phyloP scores from a whole-genome alignment of 805 yeast genomes.

The Ogataea thermomethanolica region DNA sequence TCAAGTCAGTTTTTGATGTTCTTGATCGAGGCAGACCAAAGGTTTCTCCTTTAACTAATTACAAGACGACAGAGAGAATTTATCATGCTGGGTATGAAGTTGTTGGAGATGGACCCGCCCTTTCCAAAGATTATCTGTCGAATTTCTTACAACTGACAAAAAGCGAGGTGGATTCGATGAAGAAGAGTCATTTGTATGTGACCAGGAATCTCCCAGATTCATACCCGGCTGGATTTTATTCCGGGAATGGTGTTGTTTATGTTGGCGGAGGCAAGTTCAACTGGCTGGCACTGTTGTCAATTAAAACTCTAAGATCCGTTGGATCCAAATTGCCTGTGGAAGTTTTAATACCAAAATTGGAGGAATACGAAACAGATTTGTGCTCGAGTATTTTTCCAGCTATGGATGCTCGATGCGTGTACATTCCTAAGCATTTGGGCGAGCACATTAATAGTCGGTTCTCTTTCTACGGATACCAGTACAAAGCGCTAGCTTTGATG shows the following conservation, averaged over 20 bases:
- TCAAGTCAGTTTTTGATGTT: conserved; percentile 39
- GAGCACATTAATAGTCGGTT: conserved; percentile 40
- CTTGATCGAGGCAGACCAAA: conserved; percentile 40
- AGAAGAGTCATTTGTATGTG: conserved; percentile 43
- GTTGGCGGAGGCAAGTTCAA: conserved; percentile 80
- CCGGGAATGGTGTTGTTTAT: conserved; percentile 57
- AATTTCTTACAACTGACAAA: conserved; percentile 45
- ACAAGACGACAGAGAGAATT: conserved; percentile 44
- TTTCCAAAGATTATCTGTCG: conserved; percentile 51
- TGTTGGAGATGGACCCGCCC: conserved; percentile 35
- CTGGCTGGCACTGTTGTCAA: conserved; percentile 62
- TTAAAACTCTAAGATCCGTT: conserved; percentile 55
- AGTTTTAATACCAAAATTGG: conserved; percentile 67
- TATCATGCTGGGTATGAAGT: conserved; percentile 53
- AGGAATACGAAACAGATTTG: conserved; percentile 66
- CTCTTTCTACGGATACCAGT: conserved; percentile 57
- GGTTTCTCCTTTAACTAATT: conserved; percentile 39
- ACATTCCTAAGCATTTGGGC: conserved; percentile 58
- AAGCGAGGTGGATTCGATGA: conserved; percentile 43
- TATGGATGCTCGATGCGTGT: conserved; percentile 61
- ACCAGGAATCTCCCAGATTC: conserved; percentile 45
- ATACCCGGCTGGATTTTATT: conserved; percentile 43
- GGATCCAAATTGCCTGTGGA: conserved; percentile 76
- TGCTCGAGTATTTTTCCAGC: conserved; percentile 60
- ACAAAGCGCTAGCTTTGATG: conserved; percentile 61